Evolutionary conservation across 805 yeast species (phyloP), one percentile per base, ranked within the genome.

Genomic region (Wickerhamiella siamensis): DNA sequence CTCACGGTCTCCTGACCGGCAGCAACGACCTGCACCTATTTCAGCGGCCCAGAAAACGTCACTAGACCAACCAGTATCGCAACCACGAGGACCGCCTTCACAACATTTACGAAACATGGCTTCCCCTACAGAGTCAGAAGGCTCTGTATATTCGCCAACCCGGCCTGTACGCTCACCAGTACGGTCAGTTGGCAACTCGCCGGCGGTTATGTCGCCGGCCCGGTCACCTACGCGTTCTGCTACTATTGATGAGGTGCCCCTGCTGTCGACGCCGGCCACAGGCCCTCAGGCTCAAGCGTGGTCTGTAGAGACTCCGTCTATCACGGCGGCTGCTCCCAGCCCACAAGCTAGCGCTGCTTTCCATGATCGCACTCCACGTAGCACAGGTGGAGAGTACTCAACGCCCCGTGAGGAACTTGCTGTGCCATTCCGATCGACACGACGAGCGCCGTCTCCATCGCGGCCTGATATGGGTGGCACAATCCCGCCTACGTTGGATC

Each of bases 231-330:
- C 27, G 29, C 27, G 29, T 24, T 12, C 29, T 8, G 29, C 12
- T 6, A n/a, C n/a, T n/a, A 24, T 24, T 24, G 29, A 24, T 12
- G 29, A 24, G 6, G 29, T 24, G 12, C 29, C 29, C 6, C 29
- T 24, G 6, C 29, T 24, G 6, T 6, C 29, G 10, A 24, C 29
- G 6, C 29, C 29, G 6, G 12, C 6, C 12, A 12, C 10, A 8
- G 29, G 12, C 10, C 29, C 10, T 12, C 29, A 8, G 12, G 10
- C 56, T 50, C 43, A 43, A 45, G 36, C 53, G 53, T 33, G 48
- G 52, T 22, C 38, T 42, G 24, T 47, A 39, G 56, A 52, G 10
- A 43, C 33, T 19, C 40, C 33, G 26, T 14, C 40, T 14, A 16
- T 34, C 17, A 24, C 34, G 10, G 27, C 38, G 9, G 27, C 38